These are phyloP conservation scores for Diospyros kaki DNA, from an alignment of 148 eudicot genomes.

Conservation along the genomic window DNA sequence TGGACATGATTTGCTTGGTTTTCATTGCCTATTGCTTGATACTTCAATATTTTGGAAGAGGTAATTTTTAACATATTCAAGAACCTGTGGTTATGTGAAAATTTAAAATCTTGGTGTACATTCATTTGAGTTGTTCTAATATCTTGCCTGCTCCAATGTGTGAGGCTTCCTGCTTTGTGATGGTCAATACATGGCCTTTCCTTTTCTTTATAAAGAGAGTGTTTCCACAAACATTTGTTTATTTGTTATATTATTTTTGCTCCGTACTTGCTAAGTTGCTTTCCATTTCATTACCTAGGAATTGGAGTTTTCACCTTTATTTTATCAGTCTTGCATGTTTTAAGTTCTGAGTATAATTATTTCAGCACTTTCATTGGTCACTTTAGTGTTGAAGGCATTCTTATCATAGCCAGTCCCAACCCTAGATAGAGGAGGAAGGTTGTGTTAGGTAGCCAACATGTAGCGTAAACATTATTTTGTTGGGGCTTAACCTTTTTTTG, in stretches of 20 bases:
- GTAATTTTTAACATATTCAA: constrained; percentile 33
- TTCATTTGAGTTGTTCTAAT: constrained; percentile 1
- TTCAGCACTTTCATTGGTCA: neutral
- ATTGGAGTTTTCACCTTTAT: neutral
- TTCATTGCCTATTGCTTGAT: constrained; percentile 75
- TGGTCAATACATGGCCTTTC: no score
- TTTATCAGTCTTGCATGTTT: neutral
- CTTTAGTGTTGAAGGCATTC: no score
- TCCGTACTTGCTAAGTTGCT: neutral
- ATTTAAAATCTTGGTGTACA: neutral
- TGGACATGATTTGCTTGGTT: constrained; percentile 37
- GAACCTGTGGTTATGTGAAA: neutral
- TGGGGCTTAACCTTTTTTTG: no score
- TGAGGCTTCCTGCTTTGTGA: no score
- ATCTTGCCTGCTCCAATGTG: neutral
- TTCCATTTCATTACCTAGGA: neutral
- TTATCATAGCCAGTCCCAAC: no score
- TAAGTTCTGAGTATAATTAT: neutral
- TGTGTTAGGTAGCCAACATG: no score
- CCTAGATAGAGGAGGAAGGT: no score
- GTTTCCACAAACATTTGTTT: no score
- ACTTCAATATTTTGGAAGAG: constrained; percentile 79
- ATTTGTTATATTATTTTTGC: no score
- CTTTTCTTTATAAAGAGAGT: no score
- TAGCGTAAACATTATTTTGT: no score